Percentiles rank a stretch among this genome's conserved stretches.
Evolutionary conservation across 352 stramenopile genomes (phyloP).

Genomic region (Phytophthora quininea): DNA sequence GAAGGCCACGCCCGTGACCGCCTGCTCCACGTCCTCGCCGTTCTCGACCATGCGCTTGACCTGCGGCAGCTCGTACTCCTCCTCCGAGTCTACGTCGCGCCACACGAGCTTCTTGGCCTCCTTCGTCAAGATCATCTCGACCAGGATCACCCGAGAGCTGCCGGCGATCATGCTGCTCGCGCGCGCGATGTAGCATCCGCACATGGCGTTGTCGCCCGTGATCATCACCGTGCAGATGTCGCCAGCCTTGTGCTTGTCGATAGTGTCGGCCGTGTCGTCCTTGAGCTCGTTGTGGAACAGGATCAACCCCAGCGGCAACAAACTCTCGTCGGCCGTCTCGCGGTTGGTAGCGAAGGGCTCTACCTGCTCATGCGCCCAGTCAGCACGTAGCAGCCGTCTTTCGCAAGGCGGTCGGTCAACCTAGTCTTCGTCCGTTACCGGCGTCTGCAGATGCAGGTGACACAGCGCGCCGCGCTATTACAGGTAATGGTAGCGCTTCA

Average conservation of each 20-base stretch:
- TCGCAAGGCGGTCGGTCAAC: conserved; percentile 48
- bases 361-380: conserved; percentile 43
- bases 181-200: conserved; percentile 55
- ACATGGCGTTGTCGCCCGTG: conserved; percentile 78
- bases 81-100: conserved; percentile 35
- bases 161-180: conserved; percentile 43
- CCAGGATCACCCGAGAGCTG: conserved; percentile 38
- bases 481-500: too few relatives aligned
- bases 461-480: too few relatives aligned
- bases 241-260: conserved; percentile 64
- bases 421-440: too few relatives aligned
- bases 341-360: conserved; percentile 59
- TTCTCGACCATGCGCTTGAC: conserved; percentile 24
- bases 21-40: conserved; percentile 38
- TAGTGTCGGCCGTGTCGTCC: conserved; percentile 60
- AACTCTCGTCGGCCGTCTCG: conserved; percentile 70
- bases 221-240: conserved; percentile 81
- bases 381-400: conserved; percentile 75
- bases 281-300: conserved; percentile 89
- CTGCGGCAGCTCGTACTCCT: conserved; percentile 28
- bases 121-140: conserved; percentile 33
- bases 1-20: conserved; percentile 47
- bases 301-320: conserved; percentile 76
- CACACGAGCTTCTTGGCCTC: conserved; percentile 34
- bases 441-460: too few relatives aligned